These are phyloP conservation scores for Cladophialophora immunda DNA, from an alignment of 2,329 filamentous ascomycete genomes.

Conservation along the genomic window DNA sequence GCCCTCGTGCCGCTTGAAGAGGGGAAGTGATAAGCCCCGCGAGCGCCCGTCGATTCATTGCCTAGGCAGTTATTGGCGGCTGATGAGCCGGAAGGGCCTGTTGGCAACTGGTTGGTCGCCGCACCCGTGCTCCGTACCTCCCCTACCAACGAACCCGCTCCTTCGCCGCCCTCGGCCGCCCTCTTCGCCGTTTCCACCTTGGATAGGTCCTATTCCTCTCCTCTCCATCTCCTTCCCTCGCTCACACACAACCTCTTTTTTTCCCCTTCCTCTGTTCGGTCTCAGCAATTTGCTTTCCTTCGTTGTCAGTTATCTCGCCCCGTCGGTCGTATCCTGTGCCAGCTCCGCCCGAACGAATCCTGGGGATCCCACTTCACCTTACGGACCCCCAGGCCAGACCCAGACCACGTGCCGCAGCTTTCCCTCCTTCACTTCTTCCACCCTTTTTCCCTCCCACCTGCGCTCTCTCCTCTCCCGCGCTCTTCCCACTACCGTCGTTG, in stretches of 20 bases:
- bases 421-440: constrained; percentile 16
- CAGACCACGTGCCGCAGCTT: constrained; percentile 20
- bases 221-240: not conserved
- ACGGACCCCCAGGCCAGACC: not conserved
- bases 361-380: not conserved
- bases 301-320: not conserved
- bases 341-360: constrained; percentile 8
- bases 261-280: not conserved
- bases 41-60: constrained; percentile 4
- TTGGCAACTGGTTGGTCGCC: constrained; percentile 13
- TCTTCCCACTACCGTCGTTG: constrained; percentile 1
- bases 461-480: constrained; percentile 7
- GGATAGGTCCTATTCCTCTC: not conserved
- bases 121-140: constrained; percentile 3
- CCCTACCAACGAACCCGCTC: constrained; percentile 11
- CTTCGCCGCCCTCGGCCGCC: constrained; percentile 11
- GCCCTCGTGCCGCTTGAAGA: not conserved
- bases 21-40: constrained; percentile 11
- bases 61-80: constrained; percentile 1
- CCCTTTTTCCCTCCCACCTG: constrained; percentile 17
- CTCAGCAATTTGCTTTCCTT: too few species aligned
- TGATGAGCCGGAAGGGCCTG: constrained; percentile 7
- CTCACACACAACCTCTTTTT: not conserved
- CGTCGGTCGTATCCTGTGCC: not conserved
- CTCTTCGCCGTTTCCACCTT: constrained; percentile 4